A percentile compares a stretch with the other conserved stretches of the same genome.
Conservation (phyloP, 2,329 filamentous ascomycete genomes). For the Paraconiothyrium brasiliense region DNA sequence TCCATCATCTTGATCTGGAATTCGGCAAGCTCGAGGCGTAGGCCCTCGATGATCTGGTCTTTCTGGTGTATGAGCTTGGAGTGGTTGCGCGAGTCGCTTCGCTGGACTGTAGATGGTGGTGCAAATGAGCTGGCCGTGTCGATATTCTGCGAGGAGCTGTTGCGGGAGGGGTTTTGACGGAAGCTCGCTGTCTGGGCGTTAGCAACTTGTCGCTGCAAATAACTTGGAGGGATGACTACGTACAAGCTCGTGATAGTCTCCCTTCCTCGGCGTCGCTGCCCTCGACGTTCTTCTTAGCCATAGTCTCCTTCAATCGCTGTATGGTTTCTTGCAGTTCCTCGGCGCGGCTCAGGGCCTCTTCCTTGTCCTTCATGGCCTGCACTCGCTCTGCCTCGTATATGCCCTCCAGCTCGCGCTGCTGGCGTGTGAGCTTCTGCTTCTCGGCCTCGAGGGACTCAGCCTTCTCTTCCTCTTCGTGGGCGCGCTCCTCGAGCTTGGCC, state of each 20-base stretch:
- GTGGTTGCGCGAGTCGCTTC: slow-evolving; percentile 88
- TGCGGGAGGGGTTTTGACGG: slow-evolving; percentile 55
- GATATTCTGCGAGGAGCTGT: slow-evolving; percentile 68
- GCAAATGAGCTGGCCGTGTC: slow-evolving; percentile 86
- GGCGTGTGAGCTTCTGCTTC: slow-evolving; percentile 81
- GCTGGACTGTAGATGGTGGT: slow-evolving; percentile 82
- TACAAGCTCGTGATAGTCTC: slow-evolving; percentile 61
- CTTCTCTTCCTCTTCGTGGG: slow-evolving; percentile 86
- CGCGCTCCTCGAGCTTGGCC: slow-evolving; percentile 83
- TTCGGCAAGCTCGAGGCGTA: slow-evolving; percentile 91
- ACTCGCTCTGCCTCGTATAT: slow-evolving; percentile 92
- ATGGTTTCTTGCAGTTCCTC: slow-evolving; percentile 92
- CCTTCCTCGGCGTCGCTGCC: slow-evolving; percentile 61
- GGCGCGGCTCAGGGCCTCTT: slow-evolving; percentile 82
- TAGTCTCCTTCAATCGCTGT: slow-evolving; percentile 87
- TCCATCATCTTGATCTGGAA: slow-evolving; percentile 95
- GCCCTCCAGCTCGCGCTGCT: slow-evolving; percentile 89
- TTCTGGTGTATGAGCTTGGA: slow-evolving; percentile 93
- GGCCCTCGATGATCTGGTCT: slow-evolving; percentile 92
- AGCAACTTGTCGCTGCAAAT: not conserved
- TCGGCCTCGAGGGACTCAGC: slow-evolving; percentile 84
- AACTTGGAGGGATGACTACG: not conserved
- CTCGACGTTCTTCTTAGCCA: slow-evolving; percentile 76
- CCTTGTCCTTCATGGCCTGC: slow-evolving; percentile 89
- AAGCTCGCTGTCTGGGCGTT: slow-evolving; percentile 45